Base-by-base conservation (phyloP, 306 rosid species). In the Amphicarpaea edgeworthii region DNA sequence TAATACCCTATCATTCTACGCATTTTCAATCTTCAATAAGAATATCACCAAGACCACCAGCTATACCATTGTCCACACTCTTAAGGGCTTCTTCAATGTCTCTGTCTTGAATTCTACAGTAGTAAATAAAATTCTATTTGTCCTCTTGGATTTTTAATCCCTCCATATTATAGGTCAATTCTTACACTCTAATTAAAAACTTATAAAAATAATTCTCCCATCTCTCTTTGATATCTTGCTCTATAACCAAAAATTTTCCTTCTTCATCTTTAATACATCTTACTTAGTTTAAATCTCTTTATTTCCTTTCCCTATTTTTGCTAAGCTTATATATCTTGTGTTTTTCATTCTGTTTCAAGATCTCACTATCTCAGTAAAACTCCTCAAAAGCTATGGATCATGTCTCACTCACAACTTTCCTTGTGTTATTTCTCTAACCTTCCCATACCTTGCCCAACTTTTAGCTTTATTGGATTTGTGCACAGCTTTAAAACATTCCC, bases 331-430 rank as follows among this genome's bases (percentile, higher is more conserved):
- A 30, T 14, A 57, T 14, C 66, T 61, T 34, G 17, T 1, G 0
- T 34, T 32, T n/a, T n/a, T n/a, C 14, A 61, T 61, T 32, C 65
- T 59, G 41, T 59, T 37, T 5, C 41, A 59, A 59, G 40, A 28
- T 80, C 41, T 26, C 6, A 6, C 17, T 64, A 28, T 80, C 41
- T 26, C 6, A 6, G 38, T 64, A 20, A 37, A 64, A 64, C 70
- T 40, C 70, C 16, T 40, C 50, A 5, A 8, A 17, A 19, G 50
- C 34, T 5, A 9, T 40, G 10, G 50, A 19, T 40, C 15, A 21
- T 38, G 51, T 21, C 30, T 40, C 51, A 40, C 30, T 4, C 32
- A 38, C 24, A 38, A 3, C 5, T 53, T 20, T 9, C 59, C 12
- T 53, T 53, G 28, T 53, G 8, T 53, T 15, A 53, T 53, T 8